Evolutionary conservation across 2,329 filamentous ascomycete genomes (phyloP).

Genomic region (Fonsecaea pedrosoi): DNA sequence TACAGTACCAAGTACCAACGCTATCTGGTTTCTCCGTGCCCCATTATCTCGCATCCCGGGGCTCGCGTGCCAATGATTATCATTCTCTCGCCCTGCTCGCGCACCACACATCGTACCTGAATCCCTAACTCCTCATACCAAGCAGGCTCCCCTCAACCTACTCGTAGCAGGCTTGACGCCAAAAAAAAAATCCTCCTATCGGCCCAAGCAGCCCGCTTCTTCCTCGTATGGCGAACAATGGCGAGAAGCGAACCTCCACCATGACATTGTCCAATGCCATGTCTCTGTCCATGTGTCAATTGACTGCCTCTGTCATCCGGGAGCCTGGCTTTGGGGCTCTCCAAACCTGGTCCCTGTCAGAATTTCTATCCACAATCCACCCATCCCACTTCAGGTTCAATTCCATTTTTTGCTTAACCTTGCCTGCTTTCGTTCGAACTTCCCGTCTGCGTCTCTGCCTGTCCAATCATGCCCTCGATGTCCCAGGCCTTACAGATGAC

Average conservation of each 20-base stretch:
- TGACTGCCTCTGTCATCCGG: conserved; percentile 10
- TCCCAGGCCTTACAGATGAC: conserved; percentile 26
- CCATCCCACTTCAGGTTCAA: conserved; percentile 21
- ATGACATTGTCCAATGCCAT: conserved; percentile 14
- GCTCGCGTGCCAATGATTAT: conserved; percentile 19
- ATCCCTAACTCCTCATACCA: not conserved
- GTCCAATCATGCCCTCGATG: conserved; percentile 30
- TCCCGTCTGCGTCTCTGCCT: conserved; percentile 23
- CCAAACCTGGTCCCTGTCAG: conserved; percentile 33
- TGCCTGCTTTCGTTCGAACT: conserved; percentile 19
- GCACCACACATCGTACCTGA: conserved; percentile 4
- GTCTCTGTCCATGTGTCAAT: conserved; percentile 23
- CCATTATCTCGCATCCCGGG: conserved; percentile 1
- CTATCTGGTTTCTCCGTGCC: not conserved
- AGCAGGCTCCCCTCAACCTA: not conserved
- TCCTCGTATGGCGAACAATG: conserved; percentile 14
- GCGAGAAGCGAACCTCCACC: conserved; percentile 12
- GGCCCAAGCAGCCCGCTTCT: conserved; percentile 13
- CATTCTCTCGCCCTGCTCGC: conserved; percentile 3
- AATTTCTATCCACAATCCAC: conserved; percentile 26
- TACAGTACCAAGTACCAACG: not conserved
- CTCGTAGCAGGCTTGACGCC: not conserved
- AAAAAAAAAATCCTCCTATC: not conserved
- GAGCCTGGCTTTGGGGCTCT: conserved; percentile 12
- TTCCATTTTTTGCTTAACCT: conserved; percentile 23